Evolutionary conservation across 805 yeast species (phyloP).

Genomic region (Ogataea methylovora): DNA sequence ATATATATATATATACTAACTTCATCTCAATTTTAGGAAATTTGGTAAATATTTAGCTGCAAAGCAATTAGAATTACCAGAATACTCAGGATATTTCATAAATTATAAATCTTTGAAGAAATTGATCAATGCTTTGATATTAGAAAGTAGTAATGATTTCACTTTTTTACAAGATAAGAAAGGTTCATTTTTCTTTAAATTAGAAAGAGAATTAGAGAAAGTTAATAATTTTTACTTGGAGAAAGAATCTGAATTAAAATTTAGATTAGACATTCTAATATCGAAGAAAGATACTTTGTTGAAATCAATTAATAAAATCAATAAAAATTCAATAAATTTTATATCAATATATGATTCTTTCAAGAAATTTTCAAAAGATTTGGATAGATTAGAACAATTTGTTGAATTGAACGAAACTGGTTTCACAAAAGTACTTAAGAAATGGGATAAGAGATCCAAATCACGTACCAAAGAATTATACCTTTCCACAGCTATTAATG

Average conservation of each 20-base stretch:
- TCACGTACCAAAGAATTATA: slow-evolving; percentile 92
- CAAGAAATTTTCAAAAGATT: slow-evolving; percentile 81
- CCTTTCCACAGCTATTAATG: slow-evolving; percentile 85
- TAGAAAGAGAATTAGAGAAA: slow-evolving; percentile 92
- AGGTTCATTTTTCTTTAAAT: slow-evolving; percentile 79
- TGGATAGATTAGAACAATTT: slow-evolving; percentile 84
- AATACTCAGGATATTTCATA: slow-evolving; percentile 88
- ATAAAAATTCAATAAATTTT: slow-evolving; percentile 67
- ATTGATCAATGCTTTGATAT: slow-evolving; percentile 70
- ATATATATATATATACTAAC: background rate
- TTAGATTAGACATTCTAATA: slow-evolving; percentile 67
- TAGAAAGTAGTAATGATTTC: slow-evolving; percentile 29
- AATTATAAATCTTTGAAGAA: slow-evolving; percentile 92
- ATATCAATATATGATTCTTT: slow-evolving; percentile 82
- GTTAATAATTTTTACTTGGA: slow-evolving; percentile 89
- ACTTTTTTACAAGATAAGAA: slow-evolving; percentile 76
- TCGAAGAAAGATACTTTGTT: slow-evolving; percentile 46
- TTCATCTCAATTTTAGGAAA: slow-evolving; percentile 42
- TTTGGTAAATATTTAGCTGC: slow-evolving; percentile 94
- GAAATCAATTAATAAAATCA: slow-evolving; percentile 38
- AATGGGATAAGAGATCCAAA: slow-evolving; percentile 96
- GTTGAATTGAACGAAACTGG: slow-evolving; percentile 95
- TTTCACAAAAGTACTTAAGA: slow-evolving; percentile 88
- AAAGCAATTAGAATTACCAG: slow-evolving; percentile 90
- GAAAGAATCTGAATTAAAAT: slow-evolving; percentile 81